phyloP scores from a whole-genome alignment of 345 rosid species.

The Dovyalis caffra region DNA sequence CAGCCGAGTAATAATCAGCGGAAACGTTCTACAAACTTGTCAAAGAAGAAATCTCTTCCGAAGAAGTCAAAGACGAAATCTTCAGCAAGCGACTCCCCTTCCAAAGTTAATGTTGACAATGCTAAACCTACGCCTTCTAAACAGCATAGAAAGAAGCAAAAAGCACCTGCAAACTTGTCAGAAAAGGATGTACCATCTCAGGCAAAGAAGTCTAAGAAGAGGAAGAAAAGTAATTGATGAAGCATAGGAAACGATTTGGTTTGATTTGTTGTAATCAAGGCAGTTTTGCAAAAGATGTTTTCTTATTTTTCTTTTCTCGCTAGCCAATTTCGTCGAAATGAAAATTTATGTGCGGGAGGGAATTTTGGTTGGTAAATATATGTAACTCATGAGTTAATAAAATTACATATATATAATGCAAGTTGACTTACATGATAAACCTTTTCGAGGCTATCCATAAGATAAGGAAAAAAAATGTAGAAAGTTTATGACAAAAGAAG shows the following conservation, averaged over 20 bases:
- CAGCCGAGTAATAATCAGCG: slow-evolving; percentile 28
- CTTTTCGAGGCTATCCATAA: no score
- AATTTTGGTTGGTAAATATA: not conserved
- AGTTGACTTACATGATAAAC: no score
- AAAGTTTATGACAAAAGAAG: no score
- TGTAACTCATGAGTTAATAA: no score
- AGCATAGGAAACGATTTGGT: not conserved
- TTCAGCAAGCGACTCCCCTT: not conserved
- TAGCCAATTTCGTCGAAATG: not conserved
- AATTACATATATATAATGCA: no score
- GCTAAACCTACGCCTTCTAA: not conserved
- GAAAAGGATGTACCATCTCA: slow-evolving; percentile 6
- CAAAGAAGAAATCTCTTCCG: slow-evolving; percentile 21
- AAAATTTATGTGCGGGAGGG: not conserved
- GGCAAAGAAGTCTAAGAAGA: slow-evolving; percentile 16
- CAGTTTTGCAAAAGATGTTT: not conserved
- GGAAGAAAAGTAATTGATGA: slow-evolving; percentile 18
- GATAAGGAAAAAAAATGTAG: no score
- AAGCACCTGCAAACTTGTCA: not conserved
- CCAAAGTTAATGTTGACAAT: not conserved
- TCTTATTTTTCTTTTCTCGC: not conserved
- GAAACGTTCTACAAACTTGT: slow-evolving; percentile 13
- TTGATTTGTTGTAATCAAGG: not conserved
- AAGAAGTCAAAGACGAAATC: slow-evolving; percentile 29
- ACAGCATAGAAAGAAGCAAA: not conserved